These are phyloP conservation scores for Aureobasidium sp. DNA, from an alignment of 2,329 filamentous ascomycete genomes.

Conservation along the genomic window DNA sequence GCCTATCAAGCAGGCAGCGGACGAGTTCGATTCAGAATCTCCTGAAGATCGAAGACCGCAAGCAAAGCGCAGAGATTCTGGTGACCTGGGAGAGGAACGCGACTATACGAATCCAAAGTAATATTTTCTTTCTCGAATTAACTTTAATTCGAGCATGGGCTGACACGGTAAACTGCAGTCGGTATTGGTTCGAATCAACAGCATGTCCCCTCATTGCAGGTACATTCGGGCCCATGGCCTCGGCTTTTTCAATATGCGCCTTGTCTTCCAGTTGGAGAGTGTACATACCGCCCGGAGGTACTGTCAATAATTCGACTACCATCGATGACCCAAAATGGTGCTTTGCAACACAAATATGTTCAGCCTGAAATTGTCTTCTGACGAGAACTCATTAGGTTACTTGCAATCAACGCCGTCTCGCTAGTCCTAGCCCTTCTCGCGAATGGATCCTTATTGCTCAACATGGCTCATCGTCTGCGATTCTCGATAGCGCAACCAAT, in stretches of 20 bases:
- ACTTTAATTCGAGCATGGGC: not conserved
- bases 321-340: constrained; percentile 50
- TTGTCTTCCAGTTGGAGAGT: constrained; percentile 52
- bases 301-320: constrained; percentile 39
- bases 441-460: constrained; percentile 50
- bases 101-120: constrained; percentile 41
- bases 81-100: constrained; percentile 33
- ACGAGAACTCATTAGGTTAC: constrained; percentile 32
- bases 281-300: constrained; percentile 40
- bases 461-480: constrained; percentile 51
- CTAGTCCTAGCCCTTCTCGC: constrained; percentile 48
- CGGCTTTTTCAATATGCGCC: constrained; percentile 39
- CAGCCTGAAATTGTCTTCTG: not conserved
- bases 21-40: constrained; percentile 35
- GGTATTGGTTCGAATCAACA: constrained; percentile 57
- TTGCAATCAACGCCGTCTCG: constrained; percentile 51
- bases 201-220: constrained; percentile 51
- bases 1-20: constrained; percentile 40
- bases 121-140: constrained; percentile 9
- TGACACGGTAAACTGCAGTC: constrained; percentile 27
- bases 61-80: constrained; percentile 27
- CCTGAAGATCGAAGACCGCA: constrained; percentile 16
- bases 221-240: constrained; percentile 35
- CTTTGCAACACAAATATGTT: not conserved
- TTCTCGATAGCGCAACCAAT: constrained; percentile 54